phyloP scores from a whole-genome alignment of 2,329 filamentous ascomycete genomes.

The Colletotrichum orchidophilum region DNA sequence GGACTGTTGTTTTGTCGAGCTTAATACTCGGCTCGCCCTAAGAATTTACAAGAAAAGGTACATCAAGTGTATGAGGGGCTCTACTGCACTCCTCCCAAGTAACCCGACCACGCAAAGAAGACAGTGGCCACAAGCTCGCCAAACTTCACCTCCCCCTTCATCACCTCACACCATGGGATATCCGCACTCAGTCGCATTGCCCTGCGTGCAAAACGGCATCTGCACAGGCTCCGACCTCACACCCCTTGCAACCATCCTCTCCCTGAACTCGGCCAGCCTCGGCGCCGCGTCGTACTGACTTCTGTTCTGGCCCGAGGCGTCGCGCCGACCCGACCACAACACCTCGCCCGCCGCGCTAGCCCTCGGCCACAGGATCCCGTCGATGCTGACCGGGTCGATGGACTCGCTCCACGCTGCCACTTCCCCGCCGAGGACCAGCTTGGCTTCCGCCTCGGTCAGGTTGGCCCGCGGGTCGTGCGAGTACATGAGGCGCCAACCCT shows the following conservation, averaged over 20 bases:
- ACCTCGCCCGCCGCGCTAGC: conserved; percentile 79
- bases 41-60: background rate
- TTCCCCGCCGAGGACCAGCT: conserved; percentile 83
- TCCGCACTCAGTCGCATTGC: conserved; percentile 45
- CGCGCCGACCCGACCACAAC: conserved; percentile 79
- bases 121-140: no score
- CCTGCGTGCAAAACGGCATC: conserved; percentile 78
- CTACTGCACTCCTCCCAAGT: background rate
- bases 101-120: background rate
- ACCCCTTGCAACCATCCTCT: conserved; percentile 76
- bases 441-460: conserved; percentile 67
- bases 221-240: conserved; percentile 72
- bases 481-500: conserved; percentile 86
- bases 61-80: background rate
- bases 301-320: conserved; percentile 73
- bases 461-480: conserved; percentile 77
- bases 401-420: conserved; percentile 85
- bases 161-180: conserved; percentile 8
- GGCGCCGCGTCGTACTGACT: conserved; percentile 76
- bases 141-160: background rate
- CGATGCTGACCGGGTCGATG: conserved; percentile 78
- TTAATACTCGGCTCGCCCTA: background rate
- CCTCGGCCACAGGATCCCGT: conserved; percentile 82
- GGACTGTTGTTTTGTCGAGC: background rate
- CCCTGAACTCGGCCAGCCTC: conserved; percentile 78